Conservation (phyloP, 2,329 filamentous ascomycete genomes). For the Myriosclerotinia curreyana region DNA sequence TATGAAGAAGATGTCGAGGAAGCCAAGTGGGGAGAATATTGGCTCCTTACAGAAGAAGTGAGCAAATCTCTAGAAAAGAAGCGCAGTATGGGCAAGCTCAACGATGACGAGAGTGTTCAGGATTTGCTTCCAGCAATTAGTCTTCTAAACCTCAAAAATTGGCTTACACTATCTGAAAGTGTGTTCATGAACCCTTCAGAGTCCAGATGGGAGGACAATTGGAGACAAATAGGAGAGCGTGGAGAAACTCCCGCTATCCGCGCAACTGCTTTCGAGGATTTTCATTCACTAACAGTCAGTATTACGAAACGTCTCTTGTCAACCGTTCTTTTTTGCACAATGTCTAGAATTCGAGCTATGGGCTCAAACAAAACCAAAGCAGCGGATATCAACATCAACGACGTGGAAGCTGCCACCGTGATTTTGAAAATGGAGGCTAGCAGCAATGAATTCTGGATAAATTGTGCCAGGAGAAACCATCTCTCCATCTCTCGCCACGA, state of each 20-base stretch:
- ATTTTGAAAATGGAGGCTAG: constrained; percentile 51
- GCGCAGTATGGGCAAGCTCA: constrained; percentile 20
- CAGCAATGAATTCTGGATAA: constrained; percentile 50
- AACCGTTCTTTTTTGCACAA: constrained; percentile 66
- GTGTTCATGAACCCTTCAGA: constrained; percentile 72
- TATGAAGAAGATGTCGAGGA: constrained; percentile 60
- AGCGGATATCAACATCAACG: constrained; percentile 33
- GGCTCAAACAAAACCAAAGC: constrained; percentile 36
- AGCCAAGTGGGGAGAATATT: constrained; percentile 57
- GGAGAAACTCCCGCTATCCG: constrained; percentile 64
- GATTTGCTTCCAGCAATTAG: constrained; percentile 48
- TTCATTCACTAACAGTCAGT: constrained; percentile 64
- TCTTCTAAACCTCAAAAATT: constrained; percentile 57
- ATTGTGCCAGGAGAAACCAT: constrained; percentile 50
- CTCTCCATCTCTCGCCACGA: constrained; percentile 48
- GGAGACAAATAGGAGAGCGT: constrained; percentile 55
- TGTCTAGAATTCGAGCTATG: constrained; percentile 59
- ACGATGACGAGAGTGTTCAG: constrained; percentile 33
- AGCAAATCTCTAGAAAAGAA: constrained; percentile 29
- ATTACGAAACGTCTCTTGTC: constrained; percentile 69
- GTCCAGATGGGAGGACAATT: constrained; percentile 60
- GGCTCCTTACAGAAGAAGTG: constrained; percentile 56
- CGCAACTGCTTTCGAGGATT: constrained; percentile 71
- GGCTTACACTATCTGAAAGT: constrained; percentile 61
- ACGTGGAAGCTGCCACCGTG: constrained; percentile 52